Evolutionary conservation across 768 basidiomycete species (phyloP), one percentile per base, ranked within the genome.

Genomic region (Gloeopeniophorella convolvens): DNA sequence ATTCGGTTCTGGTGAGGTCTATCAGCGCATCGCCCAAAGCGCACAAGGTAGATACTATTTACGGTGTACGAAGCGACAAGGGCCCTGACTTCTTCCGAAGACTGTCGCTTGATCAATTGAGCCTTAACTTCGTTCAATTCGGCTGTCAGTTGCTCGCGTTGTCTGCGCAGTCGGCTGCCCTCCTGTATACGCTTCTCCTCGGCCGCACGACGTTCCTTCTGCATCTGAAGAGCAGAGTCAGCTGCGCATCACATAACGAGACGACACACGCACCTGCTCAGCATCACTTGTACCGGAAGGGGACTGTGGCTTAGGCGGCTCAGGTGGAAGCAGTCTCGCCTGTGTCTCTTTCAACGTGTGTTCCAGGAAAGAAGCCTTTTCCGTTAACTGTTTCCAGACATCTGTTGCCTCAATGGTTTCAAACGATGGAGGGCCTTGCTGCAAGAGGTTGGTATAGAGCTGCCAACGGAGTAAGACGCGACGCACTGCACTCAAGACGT

Each of bases 1-100:
- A 97, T 82, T 32, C 92, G 84, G 52, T 86, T 87, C 80, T 91
- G n/a, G 53, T 39, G 49, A 15, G 11, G 5, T 15, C 3, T 18
- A 13, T 45, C 8, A 62, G 50, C 5, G 9, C 15, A 21, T 20
- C 12, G 16, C 16, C 3, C 23, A 36, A 35, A 10, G 23, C 27
- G 8, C 36, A 32, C 11, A 1, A 18, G 20, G 10, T 11, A 23
- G 28, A 18, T 15, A 20, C 12, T 11, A 54, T 42, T 49, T 35
- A 57, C 47, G 31, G 42, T 46, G 16, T 31, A 57, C 2, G 50
- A 48, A 10, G 48, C 39, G n/a, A 57, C 31, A 10, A 58, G 50
- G 10, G 42, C 34, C 24, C 43, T 51, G 30, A 49, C 30, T 21
- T 58, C 55, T 27, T 58, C 46, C 3, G 45, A 32, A 21, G 57